Conservation (phyloP, 2,329 filamentous ascomycete genomes). For the Aspergillus jensenii region DNA sequence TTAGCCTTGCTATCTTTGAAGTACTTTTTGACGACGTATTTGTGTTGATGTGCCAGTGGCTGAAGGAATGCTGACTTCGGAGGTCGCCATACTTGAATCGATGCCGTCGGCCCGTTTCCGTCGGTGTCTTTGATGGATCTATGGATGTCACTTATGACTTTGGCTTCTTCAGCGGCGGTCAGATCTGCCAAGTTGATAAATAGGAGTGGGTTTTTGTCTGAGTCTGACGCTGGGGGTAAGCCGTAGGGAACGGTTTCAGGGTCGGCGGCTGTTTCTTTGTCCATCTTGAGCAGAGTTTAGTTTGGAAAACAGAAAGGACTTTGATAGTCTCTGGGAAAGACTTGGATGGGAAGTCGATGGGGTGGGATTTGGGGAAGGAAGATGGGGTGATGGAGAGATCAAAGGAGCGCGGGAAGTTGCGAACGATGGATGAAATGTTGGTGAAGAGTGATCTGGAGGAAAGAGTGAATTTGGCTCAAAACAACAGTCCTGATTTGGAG, state of each 20-base stretch:
- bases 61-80: background rate
- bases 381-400: background rate
- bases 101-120: background rate
- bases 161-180: background rate
- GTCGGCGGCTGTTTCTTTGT: background rate
- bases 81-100: background rate
- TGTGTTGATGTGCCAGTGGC: background rate
- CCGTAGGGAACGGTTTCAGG: background rate
- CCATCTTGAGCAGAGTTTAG: background rate
- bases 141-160: background rate
- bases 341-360: background rate
- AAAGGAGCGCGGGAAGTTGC: background rate
- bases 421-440: background rate
- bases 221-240: background rate
- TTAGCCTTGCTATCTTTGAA: conserved; percentile 1
- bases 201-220: background rate
- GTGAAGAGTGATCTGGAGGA: background rate
- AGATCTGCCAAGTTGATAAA: background rate
- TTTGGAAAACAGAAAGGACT: background rate
- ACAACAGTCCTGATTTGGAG: background rate
- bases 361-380: too few species aligned
- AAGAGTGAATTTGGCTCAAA: background rate
- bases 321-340: background rate
- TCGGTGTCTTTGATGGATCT: background rate
- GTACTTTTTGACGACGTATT: background rate